These are phyloP conservation scores for Plasmodium fragile DNA, from an alignment of 169 alveolate genomes.

Conservation along the genomic window DNA sequence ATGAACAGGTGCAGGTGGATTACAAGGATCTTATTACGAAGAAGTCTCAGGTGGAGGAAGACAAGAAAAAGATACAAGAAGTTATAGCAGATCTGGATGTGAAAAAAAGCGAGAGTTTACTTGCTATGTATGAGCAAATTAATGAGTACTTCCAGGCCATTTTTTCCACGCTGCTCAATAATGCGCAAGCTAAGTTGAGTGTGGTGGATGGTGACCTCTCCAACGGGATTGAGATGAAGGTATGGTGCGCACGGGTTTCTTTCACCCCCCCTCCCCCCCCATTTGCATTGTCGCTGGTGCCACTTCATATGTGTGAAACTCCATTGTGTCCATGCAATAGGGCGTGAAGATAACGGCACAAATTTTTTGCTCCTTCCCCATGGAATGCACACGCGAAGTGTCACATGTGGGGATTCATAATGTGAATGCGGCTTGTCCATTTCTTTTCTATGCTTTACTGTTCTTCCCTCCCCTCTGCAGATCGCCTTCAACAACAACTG, in stretches of 20 bases:
- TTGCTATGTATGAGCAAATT: constrained; percentile 91
- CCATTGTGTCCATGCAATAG: neutral
- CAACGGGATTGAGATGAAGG: constrained; percentile 90
- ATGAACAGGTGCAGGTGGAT: constrained; percentile 93
- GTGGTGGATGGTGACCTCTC: constrained; percentile 86
- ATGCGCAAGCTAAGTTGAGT: constrained; percentile 94
- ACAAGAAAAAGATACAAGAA: constrained; percentile 92
- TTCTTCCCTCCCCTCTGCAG: constrained; percentile 79
- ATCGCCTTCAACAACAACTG: constrained; percentile 95
- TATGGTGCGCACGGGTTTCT: neutral
- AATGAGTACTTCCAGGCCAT: constrained; percentile 94
- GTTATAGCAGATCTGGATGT: constrained; percentile 95
- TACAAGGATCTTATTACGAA: constrained; percentile 90
- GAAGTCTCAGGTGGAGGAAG: constrained; percentile 91
- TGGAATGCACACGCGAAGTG: neutral
- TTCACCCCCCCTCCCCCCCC: neutral
- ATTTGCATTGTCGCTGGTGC: neutral
- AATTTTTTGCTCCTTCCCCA: neutral
- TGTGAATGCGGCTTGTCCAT: neutral
- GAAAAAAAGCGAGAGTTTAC: constrained; percentile 92
- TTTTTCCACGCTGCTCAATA: constrained; percentile 94
- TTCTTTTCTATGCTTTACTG: neutral
- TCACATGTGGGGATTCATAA: neutral
- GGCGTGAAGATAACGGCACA: neutral
- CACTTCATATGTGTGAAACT: neutral